Evolutionary conservation across 2,329 filamentous ascomycete genomes (phyloP).

Genomic region (Chaetomiaceae sp.): DNA sequence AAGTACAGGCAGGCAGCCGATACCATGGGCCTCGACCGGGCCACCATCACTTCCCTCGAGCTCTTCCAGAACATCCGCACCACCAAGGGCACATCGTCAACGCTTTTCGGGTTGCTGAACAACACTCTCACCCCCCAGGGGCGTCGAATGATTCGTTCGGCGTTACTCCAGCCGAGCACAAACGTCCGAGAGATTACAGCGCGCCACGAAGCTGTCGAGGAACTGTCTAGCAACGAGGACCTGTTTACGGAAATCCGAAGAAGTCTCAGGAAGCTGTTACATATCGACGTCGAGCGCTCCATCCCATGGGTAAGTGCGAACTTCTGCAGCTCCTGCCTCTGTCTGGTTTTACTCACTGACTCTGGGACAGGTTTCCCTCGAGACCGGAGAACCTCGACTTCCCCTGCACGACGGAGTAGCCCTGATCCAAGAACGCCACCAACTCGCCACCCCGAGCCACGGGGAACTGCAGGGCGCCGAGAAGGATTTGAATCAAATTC

Average conservation of each 20-base stretch:
- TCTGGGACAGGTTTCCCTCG: not conserved
- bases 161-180: conserved; percentile 84
- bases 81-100: conserved; percentile 67
- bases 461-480: conserved; percentile 65
- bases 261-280: conserved; percentile 16
- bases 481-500: conserved; percentile 78
- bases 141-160: conserved; percentile 73
- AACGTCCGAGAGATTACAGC: conserved; percentile 59
- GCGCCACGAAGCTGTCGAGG: conserved; percentile 78
- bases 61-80: conserved; percentile 82
- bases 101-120: conserved; percentile 80
- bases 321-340: not conserved
- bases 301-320: conserved; percentile 42
- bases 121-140: conserved; percentile 88
- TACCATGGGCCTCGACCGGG: conserved; percentile 92
- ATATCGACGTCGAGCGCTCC: conserved; percentile 22
- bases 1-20: conserved; percentile 84
- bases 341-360: not conserved
- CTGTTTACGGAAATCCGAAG: conserved; percentile 75
- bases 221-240: conserved; percentile 75
- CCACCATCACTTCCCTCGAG: conserved; percentile 82
- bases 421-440: conserved; percentile 39
- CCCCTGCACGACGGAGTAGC: conserved; percentile 7
- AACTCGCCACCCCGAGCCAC: conserved; percentile 70
- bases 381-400: not conserved